These are phyloP conservation scores for Bolboschoenoplectus hybrid DNA, from an alignment of 202 grass and related monocot species.

Conservation along the genomic window DNA sequence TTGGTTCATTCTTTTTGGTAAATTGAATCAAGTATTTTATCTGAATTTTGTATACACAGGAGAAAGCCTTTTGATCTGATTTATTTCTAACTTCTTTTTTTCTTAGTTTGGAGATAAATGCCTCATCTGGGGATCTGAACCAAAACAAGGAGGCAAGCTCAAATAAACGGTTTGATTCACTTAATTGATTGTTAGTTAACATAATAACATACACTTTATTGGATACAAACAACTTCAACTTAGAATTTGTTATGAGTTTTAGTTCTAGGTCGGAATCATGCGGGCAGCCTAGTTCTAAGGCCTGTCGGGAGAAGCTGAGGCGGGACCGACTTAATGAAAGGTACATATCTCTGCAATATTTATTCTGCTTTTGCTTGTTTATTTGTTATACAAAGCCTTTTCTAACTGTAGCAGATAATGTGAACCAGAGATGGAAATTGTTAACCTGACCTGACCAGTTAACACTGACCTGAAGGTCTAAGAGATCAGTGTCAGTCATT, in stretches of 20 bases:
- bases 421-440: neutral
- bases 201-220: neutral
- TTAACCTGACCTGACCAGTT: neutral
- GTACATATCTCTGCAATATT: slow-evolving; percentile 33
- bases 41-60: neutral
- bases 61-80: slow-evolving; percentile 4
- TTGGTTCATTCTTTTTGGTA: neutral
- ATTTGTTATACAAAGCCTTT: neutral
- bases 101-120: slow-evolving; percentile 69
- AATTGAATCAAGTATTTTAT: neutral
- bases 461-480: neutral
- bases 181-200: slow-evolving; percentile 26
- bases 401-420: neutral
- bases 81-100: slow-evolving; percentile 31
- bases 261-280: slow-evolving; percentile 76
- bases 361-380: slow-evolving; percentile 4
- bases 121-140: slow-evolving; percentile 53
- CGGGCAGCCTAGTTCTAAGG: slow-evolving; percentile 77
- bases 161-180: slow-evolving; percentile 80
- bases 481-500: neutral
- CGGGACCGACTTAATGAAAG: slow-evolving; percentile 89
- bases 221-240: slow-evolving; percentile 34
- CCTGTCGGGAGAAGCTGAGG: slow-evolving; percentile 91
- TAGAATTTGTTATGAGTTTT: slow-evolving; percentile 44
- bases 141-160: slow-evolving; percentile 55